Percentiles rank a stretch among this genome's conserved stretches.
Conservation (phyloP, 768 basidiomycete species). For the Lactarius pseudohatsudake region DNA sequence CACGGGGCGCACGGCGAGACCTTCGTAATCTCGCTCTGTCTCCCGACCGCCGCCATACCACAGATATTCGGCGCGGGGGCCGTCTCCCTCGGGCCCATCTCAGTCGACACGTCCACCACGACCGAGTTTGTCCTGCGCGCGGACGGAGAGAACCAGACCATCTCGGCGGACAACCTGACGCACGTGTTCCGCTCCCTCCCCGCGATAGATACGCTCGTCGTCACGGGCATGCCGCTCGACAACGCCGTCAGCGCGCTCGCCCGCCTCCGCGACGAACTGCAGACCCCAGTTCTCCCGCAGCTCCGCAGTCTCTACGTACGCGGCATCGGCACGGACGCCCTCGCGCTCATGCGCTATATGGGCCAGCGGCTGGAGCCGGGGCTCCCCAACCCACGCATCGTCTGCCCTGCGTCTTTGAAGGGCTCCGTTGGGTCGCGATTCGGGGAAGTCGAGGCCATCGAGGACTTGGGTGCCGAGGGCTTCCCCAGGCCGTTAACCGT, state of each 20-base stretch:
- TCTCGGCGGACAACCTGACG: slow-evolving; percentile 9
- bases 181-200: slow-evolving; percentile 13
- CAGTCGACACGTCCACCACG: neutral
- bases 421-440: slow-evolving; percentile 10
- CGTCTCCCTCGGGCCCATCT: slow-evolving; percentile 7
- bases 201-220: slow-evolving; percentile 17
- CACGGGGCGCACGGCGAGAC: slow-evolving; percentile 11
- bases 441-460: slow-evolving; percentile 16
- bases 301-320: slow-evolving; percentile 15
- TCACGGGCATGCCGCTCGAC: slow-evolving; percentile 19
- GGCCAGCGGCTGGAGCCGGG: slow-evolving; percentile 19
- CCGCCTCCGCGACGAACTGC: slow-evolving; percentile 16
- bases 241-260: slow-evolving; percentile 10
- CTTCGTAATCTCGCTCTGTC: slow-evolving; percentile 12
- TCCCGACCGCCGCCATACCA: slow-evolving; percentile 9
- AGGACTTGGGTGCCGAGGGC: slow-evolving; percentile 5
- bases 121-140: slow-evolving; percentile 18
- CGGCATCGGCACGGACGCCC: slow-evolving; percentile 7
- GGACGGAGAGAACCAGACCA: slow-evolving; percentile 14
- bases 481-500: slow-evolving; percentile 18
- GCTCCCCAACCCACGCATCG: slow-evolving; percentile 4
- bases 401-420: slow-evolving; percentile 14
- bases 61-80: slow-evolving; percentile 1
- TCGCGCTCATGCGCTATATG: slow-evolving; percentile 17
- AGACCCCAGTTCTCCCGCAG: neutral